Evolutionary conservation across 768 basidiomycete species (phyloP), one percentile per base, ranked within the genome.

Genomic region (Mycena sanguinolenta): DNA sequence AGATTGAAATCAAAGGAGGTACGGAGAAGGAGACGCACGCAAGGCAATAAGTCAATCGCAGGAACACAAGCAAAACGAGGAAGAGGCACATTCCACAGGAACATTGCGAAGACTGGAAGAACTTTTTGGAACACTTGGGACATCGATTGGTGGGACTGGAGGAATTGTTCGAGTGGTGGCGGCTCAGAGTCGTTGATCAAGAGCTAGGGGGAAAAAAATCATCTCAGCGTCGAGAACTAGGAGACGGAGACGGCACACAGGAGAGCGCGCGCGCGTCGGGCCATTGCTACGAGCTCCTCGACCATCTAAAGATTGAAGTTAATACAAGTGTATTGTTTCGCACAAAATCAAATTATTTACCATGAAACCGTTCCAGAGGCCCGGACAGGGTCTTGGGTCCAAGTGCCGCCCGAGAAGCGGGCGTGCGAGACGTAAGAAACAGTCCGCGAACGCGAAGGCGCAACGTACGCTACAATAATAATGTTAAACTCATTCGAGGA

Each of bases 391-490:
- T 2, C 36, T 49, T 4, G 3, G n/a, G 7, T 46, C 27, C 6
- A 10, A 34, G 10, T 34, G 25, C 57, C 21, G 44, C 16, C 50
- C 58, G 39, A 72, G 52, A 7, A 52, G 27, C 71, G 71, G 14
- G 65, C 8, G 52, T 72, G 71, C 5, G 71, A 72, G n/a, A 72
- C 27, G 52, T 58, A 72, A 1, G 67, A 63, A 34, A 38, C 38
- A 1, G 71, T 67, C 72, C 72, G 69, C 9, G 72, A 53, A 25
- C 72, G 60, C n/a, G 65, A 52, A 46, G 6, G 23, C 1, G 27
- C 54, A 7, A 59, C 23, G n/a, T n/a, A n/a, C n/a, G n/a, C n/a
- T n/a, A n/a, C n/a, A n/a, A n/a, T n/a, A n/a, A n/a, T n/a, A n/a
- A n/a, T n/a, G n/a, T n/a, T n/a, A n/a, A n/a, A n/a, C n/a, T n/a